Base-by-base conservation (phyloP, 352 stramenopile species). In the Pythium folliculosum region DNA sequence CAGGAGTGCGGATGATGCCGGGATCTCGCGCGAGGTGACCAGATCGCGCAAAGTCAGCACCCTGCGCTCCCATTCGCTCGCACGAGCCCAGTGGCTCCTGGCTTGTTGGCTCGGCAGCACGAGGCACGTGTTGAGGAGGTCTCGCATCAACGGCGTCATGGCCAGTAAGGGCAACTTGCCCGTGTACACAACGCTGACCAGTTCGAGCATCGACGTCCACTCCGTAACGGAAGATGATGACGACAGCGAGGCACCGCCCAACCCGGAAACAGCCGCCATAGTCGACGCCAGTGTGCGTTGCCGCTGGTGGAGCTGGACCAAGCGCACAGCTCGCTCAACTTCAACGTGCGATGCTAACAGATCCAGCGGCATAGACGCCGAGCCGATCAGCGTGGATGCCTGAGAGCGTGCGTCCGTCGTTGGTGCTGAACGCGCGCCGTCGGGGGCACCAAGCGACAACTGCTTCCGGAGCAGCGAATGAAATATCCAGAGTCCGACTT, bases 301-400 rank as follows among this genome's bases (percentile, higher is more conserved):
- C 16, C 60, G 60, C 47, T 72, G 66, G 49, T 72, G 66, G 5
- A 72, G 66, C 45, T 65, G 59, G 4, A 68, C 56, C 5, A 59
- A 4, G 1, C 52, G 53, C 14, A 61, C 51, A 0, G 53, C 52
- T 14, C 59, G 43, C 19, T 72, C 59, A 45, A 72, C 35, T 38
- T 90, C 81, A 30, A 67, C 71, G 17, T 86, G 70, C 6, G 79
- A 90, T 2, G 73, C 58, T 19, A 84, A 61, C 21, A 86, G 23
- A 49, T 90, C 79, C 1, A 55, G 22, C 37, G 76, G 69, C 40
- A 74, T 25, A 8, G 22, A 22, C 27, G 27, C 5, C 27, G 27
- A 32, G 7, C 12, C 37, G 22, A 19, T 38, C 12, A 9, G 13
- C 40, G 22, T 1, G 13, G 40, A 47, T 47, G 14, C 4, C 40